Evolutionary conservation across 805 yeast genomes (phyloP), one percentile per base, ranked within the genome.

Genomic region (Grigorovia jiainica): DNA sequence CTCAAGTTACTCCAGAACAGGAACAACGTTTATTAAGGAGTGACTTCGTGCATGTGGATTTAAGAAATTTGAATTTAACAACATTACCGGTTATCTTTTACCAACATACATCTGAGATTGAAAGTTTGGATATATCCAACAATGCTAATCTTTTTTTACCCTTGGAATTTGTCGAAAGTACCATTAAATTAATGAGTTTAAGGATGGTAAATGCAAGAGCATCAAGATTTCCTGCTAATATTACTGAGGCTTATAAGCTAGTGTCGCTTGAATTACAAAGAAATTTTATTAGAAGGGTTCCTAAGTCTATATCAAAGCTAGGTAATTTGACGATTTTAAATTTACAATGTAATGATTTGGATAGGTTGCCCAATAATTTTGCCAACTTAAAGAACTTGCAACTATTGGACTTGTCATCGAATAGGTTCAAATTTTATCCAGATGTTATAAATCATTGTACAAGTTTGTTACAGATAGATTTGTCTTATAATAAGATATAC

Each of bases 71-170:
- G 67, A 80, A 82, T 51, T 66, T 89, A 43, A 86, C 85, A 47
- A 85, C 86, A 16, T 83, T 90, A 7, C 97, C 97, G 0, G 82
- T 86, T 41, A 72, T 82, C 23, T 75, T 89, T 47, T 87, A 82
- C 57, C 83, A 78, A 50, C 84, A 78, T 45, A 84, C 95, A 0
- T 74, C 80, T 43, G 90, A 85, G 47, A 86, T 89, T 44, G 83
- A 82, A 51, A 72, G 79, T 46, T 68, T 89, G 46, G 90, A 89
- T 60, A 86, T 87, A 7, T 82, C 94, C 2, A 77, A 82, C 47
- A 89, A 89, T 57, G 95, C 95, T 4, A 82, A 94, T 15, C 80
- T 90, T 41, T 76, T 79, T 45, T 67, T 89, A 27, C 95, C 97
- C 0, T 65, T 77, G 42, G 95, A 87, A 55, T 89, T 89, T 57